Percentiles rank a stretch among this genome's conserved stretches.
phyloP scores from a whole-genome alignment of 768 basidiomycete species.

The Pleurotus giganteus region DNA sequence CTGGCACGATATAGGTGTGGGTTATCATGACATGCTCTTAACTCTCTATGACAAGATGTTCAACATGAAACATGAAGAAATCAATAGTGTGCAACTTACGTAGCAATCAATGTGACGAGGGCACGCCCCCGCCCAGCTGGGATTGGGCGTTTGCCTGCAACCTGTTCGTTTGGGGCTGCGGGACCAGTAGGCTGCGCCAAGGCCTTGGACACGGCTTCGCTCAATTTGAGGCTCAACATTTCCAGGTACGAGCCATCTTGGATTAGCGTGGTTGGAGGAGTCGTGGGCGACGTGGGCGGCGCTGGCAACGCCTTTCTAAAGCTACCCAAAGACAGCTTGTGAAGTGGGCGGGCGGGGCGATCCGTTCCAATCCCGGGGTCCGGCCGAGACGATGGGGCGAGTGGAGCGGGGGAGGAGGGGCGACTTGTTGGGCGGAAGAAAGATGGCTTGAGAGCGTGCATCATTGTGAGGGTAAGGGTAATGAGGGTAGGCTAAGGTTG shows the following conservation, averaged over 20 bases:
- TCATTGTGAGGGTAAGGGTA: conserved; percentile 33
- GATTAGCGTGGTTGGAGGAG: conserved; percentile 45
- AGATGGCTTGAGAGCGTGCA: conserved; percentile 68
- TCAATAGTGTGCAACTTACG: conserved; percentile 44
- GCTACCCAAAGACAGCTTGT: conserved; percentile 56
- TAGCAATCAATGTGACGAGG: conserved; percentile 65
- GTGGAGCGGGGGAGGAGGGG: conserved; percentile 58
- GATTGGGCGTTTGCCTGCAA: conserved; percentile 69
- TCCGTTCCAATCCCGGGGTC: conserved; percentile 41
- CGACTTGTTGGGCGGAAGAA: conserved; percentile 65
- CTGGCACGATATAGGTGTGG: conserved; percentile 67
- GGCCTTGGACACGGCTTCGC: conserved; percentile 79
- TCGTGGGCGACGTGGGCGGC: conserved; percentile 27
- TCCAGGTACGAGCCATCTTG: conserved; percentile 84
- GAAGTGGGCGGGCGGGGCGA: conserved; percentile 47
- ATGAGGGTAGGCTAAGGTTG: conserved; percentile 16
- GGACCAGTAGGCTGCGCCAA: conserved; percentile 63
- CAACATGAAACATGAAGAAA: conserved; percentile 12
- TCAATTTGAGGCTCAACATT: conserved; percentile 71
- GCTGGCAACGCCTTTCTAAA: conserved; percentile 59
- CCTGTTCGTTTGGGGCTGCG: conserved; percentile 44
- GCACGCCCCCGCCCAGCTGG: conserved; percentile 70
- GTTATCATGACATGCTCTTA: conserved; percentile 62
- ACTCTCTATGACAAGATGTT: conserved; percentile 47
- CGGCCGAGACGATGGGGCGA: conserved; percentile 30